Conservation (phyloP, 805 yeast species). For the Metschnikowia gruessii region DNA sequence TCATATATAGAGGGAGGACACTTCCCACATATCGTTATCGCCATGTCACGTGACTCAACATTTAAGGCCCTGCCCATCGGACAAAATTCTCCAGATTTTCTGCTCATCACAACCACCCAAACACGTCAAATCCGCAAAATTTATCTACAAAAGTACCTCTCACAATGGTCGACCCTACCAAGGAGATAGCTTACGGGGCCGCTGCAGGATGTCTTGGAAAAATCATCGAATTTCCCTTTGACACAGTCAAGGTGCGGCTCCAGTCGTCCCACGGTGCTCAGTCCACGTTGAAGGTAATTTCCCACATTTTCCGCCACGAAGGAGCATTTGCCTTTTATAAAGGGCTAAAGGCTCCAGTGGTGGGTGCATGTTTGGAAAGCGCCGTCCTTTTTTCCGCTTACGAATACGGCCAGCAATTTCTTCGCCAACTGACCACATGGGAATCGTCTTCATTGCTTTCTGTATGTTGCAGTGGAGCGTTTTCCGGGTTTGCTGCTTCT, state of each 20-base stretch:
- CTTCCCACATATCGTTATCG: too few species aligned
- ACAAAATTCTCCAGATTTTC: too few species aligned
- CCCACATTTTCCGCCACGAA: conserved; percentile 58
- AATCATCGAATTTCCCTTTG: too few species aligned
- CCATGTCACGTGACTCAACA: too few species aligned
- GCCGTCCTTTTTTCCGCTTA: conserved; percentile 75
- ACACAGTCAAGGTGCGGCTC: conserved; percentile 81
- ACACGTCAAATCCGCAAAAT: too few species aligned
- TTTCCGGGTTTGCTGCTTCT: conserved; percentile 80
- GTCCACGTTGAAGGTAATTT: conserved; percentile 66
- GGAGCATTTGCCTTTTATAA: conserved; percentile 67
- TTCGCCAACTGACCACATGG: conserved; percentile 6
- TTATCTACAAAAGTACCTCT: too few species aligned
- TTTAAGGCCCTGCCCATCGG: too few species aligned
- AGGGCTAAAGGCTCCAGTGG: conserved; percentile 76
- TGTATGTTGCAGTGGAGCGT: conserved; percentile 66
- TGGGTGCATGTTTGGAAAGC: conserved; percentile 89
- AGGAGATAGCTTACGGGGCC: too few species aligned
- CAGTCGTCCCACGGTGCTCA: conserved; percentile 50
- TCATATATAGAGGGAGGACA: too few species aligned
- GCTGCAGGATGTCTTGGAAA: too few species aligned
- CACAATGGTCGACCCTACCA: too few species aligned
- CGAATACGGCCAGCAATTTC: conserved; percentile 29
- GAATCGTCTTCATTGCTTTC: conserved; percentile 8
- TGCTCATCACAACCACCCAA: too few species aligned